phyloP scores from a whole-genome alignment of 208 protist genomes.

The Crithidia sp. region DNA sequence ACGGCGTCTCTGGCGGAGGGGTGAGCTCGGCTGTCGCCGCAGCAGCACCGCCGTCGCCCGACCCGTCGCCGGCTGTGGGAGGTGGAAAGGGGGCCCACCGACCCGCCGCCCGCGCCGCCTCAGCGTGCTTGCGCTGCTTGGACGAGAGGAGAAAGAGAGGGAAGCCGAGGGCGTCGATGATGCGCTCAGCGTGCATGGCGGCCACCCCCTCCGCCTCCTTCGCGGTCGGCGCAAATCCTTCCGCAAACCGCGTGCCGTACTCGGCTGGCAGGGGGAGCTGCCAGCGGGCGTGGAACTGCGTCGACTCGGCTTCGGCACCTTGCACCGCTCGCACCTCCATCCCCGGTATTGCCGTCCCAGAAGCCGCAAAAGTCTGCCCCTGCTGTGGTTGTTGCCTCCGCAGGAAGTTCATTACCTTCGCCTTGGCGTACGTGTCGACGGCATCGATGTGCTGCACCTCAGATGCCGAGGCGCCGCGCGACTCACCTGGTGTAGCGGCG shows the following conservation, averaged over 20 bases:
- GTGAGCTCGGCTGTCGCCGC: conserved; percentile 22
- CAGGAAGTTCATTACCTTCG: conserved; percentile 78
- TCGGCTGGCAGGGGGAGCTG: conserved; percentile 65
- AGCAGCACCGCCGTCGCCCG: conserved; percentile 19
- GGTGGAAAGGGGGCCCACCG: conserved; percentile 57
- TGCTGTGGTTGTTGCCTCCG: conserved; percentile 22
- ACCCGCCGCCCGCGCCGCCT: conserved; percentile 62
- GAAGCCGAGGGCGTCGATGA: conserved; percentile 82
- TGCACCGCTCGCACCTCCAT: conserved; percentile 70
- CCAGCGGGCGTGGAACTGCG: conserved; percentile 66
- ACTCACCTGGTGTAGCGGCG: not conserved
- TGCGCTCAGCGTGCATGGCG: conserved; percentile 86
- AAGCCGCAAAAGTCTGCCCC: not conserved
- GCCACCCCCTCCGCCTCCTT: conserved; percentile 83
- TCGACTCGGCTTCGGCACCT: conserved; percentile 4
- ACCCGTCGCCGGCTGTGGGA: conserved; percentile 3
- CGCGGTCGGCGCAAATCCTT: conserved; percentile 70
- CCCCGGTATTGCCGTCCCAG: conserved; percentile 1
- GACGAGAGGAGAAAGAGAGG: conserved; percentile 81
- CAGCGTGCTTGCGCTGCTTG: conserved; percentile 82
- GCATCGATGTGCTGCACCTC: conserved; percentile 46
- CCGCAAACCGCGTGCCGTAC: conserved; percentile 77
- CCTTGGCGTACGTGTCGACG: conserved; percentile 73
- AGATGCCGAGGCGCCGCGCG: too few species aligned
- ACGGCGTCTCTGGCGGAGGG: conserved; percentile 39